Percentiles rank a stretch among this genome's conserved stretches.
These are phyloP conservation scores for Pythium diclinum DNA, from an alignment of 352 stramenopile genomes.

Conservation along the genomic window DNA sequence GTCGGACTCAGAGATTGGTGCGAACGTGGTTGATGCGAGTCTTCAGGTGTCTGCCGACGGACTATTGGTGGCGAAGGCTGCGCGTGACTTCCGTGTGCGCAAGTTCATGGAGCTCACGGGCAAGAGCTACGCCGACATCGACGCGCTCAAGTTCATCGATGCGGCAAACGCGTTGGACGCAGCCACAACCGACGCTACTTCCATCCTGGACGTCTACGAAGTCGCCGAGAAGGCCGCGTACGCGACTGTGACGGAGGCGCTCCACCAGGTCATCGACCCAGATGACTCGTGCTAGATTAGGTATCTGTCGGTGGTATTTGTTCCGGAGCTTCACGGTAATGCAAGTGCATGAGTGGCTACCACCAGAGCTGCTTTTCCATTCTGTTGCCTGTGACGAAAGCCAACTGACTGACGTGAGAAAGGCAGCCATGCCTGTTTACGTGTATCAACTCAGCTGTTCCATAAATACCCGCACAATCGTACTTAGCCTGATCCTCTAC, in stretches of 20 bases:
- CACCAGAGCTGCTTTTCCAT: too few relatives aligned
- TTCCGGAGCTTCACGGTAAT: too few relatives aligned
- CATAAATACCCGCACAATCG: background rate
- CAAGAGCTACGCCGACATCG: slow-evolving; percentile 33
- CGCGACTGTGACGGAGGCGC: slow-evolving; percentile 4
- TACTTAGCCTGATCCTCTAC: too few relatives aligned
- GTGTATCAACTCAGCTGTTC: background rate
- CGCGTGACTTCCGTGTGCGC: slow-evolving; percentile 29
- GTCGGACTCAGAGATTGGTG: slow-evolving; percentile 33
- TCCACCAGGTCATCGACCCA: slow-evolving; percentile 12
- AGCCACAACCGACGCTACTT: background rate
- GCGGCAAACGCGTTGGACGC: slow-evolving; percentile 31
- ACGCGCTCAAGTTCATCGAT: slow-evolving; percentile 43
- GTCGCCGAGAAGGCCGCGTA: slow-evolving; percentile 19
- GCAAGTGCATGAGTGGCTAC: too few relatives aligned
- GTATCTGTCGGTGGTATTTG: background rate
- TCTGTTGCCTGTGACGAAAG: too few relatives aligned
- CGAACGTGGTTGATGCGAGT: slow-evolving; percentile 18
- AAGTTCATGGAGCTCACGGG: slow-evolving; percentile 63
- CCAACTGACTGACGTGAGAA: background rate
- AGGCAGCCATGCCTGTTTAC: background rate
- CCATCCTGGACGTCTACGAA: slow-evolving; percentile 15
- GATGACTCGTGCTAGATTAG: slow-evolving; percentile 14
- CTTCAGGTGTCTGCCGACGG: slow-evolving; percentile 6
- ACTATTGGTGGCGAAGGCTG: slow-evolving; percentile 5